A percentile compares a stretch with the other conserved stretches of the same genome.
Evolutionary conservation across 2,329 filamentous ascomycete species (phyloP).

Genomic region (Nakataea oryzae): DNA sequence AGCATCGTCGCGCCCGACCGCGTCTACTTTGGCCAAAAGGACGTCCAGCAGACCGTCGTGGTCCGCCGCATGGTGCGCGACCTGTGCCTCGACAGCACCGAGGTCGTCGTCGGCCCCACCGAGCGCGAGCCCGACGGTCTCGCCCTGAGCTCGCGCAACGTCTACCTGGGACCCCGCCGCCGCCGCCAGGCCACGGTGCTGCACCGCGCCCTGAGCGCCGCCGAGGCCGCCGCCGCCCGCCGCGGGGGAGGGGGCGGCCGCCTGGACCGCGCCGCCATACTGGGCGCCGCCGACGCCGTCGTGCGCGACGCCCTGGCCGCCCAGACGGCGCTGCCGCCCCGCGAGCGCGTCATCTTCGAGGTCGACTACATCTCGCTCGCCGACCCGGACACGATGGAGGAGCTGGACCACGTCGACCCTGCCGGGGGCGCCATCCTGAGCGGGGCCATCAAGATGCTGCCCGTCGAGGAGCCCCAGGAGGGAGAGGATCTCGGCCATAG

Average conservation of each 20-base stretch:
- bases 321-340: constrained; percentile 50
- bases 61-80: constrained; percentile 81
- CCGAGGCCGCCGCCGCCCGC: constrained; percentile 53
- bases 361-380: constrained; percentile 90
- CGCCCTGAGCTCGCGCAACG: constrained; percentile 86
- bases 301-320: constrained; percentile 41
- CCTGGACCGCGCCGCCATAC: constrained; percentile 51
- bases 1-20: constrained; percentile 69
- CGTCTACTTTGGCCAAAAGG: constrained; percentile 95
- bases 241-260: constrained; percentile 26
- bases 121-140: constrained; percentile 70
- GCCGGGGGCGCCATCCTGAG: constrained; percentile 72
- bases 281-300: constrained; percentile 59
- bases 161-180: constrained; percentile 73
- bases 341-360: constrained; percentile 61
- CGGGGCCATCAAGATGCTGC: constrained; percentile 81
- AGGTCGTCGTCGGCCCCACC: constrained; percentile 66
- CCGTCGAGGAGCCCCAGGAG: constrained; percentile 57
- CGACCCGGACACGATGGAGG: constrained; percentile 73
- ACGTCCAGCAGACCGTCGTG: constrained; percentile 90
- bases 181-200: constrained; percentile 65
- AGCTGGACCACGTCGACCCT: constrained; percentile 62
- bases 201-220: constrained; percentile 55
- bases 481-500: constrained; percentile 68
- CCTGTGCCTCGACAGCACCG: constrained; percentile 68